Evolutionary conservation across 169 alveolate species (phyloP).

Genomic region (Eimeria sp.): DNA sequence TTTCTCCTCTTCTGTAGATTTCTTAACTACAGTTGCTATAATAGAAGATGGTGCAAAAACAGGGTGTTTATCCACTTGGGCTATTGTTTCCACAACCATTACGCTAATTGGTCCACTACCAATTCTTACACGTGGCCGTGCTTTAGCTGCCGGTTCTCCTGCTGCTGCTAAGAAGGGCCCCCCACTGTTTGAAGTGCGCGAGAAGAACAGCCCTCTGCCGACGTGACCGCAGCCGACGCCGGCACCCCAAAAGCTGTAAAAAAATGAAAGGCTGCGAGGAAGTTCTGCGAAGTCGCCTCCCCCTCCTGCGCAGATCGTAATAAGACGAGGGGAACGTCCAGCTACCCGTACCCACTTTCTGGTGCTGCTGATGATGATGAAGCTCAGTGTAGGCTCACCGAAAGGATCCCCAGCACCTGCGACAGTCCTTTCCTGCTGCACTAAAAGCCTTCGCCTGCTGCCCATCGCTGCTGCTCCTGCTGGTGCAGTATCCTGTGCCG

Average conservation of each 20-base stretch:
- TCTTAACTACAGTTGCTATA: slow-evolving; percentile 11
- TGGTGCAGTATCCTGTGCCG: not conserved
- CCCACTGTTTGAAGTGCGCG: slow-evolving; percentile 56
- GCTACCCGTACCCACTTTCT: not conserved
- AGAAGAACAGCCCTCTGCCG: slow-evolving; percentile 78
- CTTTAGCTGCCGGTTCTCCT: not conserved
- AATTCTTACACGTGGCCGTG: not conserved
- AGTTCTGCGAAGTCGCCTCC: not conserved
- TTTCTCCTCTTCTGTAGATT: not conserved
- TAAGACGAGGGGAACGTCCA: not conserved
- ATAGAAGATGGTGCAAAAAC: not conserved
- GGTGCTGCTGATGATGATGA: not conserved
- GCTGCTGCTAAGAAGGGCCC: not conserved
- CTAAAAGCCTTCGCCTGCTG: not conserved
- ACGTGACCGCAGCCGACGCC: slow-evolving; percentile 62
- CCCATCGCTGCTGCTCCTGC: not conserved
- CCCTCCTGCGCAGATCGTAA: not conserved
- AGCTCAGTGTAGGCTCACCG: not conserved
- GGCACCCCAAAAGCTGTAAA: slow-evolving; percentile 3
- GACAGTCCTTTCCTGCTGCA: not conserved
- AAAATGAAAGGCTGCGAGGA: not conserved
- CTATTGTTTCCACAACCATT: not conserved
- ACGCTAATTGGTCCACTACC: not conserved
- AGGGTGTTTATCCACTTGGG: not conserved
- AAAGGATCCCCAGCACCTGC: not conserved